Conservation (phyloP, 2,329 filamentous ascomycete species). For the Bipolaris victoriae region DNA sequence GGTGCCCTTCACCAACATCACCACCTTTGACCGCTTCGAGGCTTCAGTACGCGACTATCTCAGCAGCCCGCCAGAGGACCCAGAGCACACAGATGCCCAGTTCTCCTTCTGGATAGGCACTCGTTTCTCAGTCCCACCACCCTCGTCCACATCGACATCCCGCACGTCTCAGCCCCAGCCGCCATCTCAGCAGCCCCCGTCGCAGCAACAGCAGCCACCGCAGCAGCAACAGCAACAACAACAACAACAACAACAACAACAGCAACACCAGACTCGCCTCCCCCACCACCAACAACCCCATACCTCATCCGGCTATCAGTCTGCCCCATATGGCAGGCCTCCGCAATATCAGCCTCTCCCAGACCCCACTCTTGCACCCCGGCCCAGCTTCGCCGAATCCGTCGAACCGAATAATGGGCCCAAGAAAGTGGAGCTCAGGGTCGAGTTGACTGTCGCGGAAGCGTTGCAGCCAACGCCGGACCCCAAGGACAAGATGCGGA, state of each 20-base stretch:
- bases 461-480: slow-evolving; percentile 45
- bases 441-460: slow-evolving; percentile 45
- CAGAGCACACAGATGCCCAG: slow-evolving; percentile 49
- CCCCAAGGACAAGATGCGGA: slow-evolving; percentile 51
- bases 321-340: slow-evolving; percentile 32
- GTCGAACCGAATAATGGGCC: slow-evolving; percentile 12
- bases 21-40: slow-evolving; percentile 47
- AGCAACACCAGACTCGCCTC: slow-evolving; percentile 12
- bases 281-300: slow-evolving; percentile 21
- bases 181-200: not conserved
- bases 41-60: slow-evolving; percentile 46
- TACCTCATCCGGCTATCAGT: slow-evolving; percentile 39
- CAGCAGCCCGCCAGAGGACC: slow-evolving; percentile 38
- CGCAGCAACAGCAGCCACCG: not conserved
- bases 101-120: slow-evolving; percentile 49
- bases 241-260: slow-evolving; percentile 1
- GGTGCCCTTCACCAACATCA: slow-evolving; percentile 36
- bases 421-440: slow-evolving; percentile 31
- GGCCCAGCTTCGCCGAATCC: slow-evolving; percentile 25
- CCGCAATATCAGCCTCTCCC: slow-evolving; percentile 33
- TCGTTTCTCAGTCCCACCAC: slow-evolving; percentile 40
- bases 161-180: slow-evolving; percentile 4
- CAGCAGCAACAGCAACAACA: slow-evolving; percentile 1
- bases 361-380: slow-evolving; percentile 35
- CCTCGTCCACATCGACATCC: slow-evolving; percentile 2